These are phyloP conservation scores for Colletotrichum salicis DNA, from an alignment of 2,329 filamentous ascomycete species.

Conservation along the genomic window DNA sequence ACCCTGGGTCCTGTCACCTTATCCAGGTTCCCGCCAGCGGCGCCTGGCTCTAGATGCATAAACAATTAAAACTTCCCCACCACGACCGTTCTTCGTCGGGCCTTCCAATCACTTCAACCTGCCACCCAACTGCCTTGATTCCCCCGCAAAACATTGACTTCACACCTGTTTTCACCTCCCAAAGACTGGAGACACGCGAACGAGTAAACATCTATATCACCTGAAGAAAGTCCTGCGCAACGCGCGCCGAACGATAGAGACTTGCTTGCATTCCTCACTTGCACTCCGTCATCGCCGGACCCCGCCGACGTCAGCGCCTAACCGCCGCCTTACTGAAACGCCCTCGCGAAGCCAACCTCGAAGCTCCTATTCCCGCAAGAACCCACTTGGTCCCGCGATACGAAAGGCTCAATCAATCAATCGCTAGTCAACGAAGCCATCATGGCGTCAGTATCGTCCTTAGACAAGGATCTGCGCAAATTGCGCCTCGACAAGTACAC, in stretches of 20 bases:
- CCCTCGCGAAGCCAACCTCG: constrained; percentile 21
- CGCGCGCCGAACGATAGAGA: constrained; percentile 12
- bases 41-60: constrained; percentile 33
- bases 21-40: constrained; percentile 26
- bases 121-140: constrained; percentile 17
- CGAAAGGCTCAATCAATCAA: background rate
- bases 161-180: background rate
- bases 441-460: constrained; percentile 93
- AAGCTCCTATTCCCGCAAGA: constrained; percentile 5
- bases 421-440: constrained; percentile 23
- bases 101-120: constrained; percentile 16
- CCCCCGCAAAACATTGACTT: constrained; percentile 14
- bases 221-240: constrained; percentile 19
- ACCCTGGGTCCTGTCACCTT: constrained; percentile 32
- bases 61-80: constrained; percentile 35
- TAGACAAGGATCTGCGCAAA: constrained; percentile 95
- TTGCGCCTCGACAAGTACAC: constrained; percentile 95
- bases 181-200: background rate
- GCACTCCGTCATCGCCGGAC: constrained; percentile 28
- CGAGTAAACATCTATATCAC: constrained; percentile 5
- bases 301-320: constrained; percentile 34
- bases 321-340: constrained; percentile 32
- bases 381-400: background rate
- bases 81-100: constrained; percentile 22
- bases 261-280: background rate